Conservation (phyloP, 805 yeast genomes). For the Saccharomycopsis amapae region DNA sequence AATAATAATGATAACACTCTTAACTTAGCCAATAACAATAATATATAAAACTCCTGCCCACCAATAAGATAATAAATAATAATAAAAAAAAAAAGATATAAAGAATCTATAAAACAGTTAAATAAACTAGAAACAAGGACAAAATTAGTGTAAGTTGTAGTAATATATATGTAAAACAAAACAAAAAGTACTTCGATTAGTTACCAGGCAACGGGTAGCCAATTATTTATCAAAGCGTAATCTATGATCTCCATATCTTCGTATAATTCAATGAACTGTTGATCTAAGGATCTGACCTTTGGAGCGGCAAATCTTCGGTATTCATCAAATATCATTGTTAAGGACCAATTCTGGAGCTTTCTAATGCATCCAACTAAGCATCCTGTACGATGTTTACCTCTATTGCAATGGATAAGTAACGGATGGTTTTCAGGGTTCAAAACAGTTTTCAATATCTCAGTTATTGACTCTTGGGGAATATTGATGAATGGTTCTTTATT, state of each 20-base stretch:
- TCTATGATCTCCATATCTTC: constrained; percentile 56
- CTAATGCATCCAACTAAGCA: constrained; percentile 91
- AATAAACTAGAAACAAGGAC: background rate
- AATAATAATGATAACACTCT: no score
- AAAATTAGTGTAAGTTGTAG: no score
- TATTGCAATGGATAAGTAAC: constrained; percentile 84
- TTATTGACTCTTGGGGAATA: constrained; percentile 57
- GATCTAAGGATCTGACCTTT: constrained; percentile 91
- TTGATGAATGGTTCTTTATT: constrained; percentile 93
- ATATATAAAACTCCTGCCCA: no score
- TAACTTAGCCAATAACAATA: no score
- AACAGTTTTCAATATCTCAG: constrained; percentile 74
- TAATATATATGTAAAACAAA: background rate
- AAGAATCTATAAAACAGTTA: background rate
- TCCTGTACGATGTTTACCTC: constrained; percentile 97
- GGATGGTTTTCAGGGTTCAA: constrained; percentile 87
- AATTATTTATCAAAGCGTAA: constrained; percentile 43
- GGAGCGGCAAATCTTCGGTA: constrained; percentile 93
- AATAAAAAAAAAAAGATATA: no score
- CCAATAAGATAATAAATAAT: no score
- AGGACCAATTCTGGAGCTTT: constrained; percentile 83
- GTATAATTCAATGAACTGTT: constrained; percentile 88
- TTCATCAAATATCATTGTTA: constrained; percentile 92
- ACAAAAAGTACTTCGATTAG: background rate
- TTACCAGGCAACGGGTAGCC: constrained; percentile 70